Base-by-base conservation (phyloP, 768 basidiomycete genomes). In the Podaxis pistillaris region DNA sequence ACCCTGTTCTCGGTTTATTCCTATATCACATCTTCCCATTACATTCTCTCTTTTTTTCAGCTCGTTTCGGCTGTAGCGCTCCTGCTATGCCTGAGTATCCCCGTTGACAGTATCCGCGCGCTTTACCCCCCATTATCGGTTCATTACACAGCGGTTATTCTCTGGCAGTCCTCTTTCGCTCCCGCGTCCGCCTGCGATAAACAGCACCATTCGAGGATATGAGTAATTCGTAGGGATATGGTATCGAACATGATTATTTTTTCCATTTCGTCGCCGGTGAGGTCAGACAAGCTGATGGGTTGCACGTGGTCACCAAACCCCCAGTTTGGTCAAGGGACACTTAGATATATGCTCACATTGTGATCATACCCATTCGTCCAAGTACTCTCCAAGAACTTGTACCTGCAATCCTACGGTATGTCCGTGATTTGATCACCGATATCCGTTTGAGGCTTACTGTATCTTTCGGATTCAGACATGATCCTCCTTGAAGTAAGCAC, bases 401-500 rank as follows among this genome's bases (percentile, higher is more conserved):
- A 44, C 33, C 44, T 51, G 28, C 15, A 9, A 60, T 22, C 50
- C 3, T 33, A 36, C 51, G 59, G 59, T 52, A 30, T 13, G 59
- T 13, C 15, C 22, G 9, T 33, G 37, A 1, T 33, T n/a, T 44
- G 56, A 41, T 57, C 8, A 50, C 49, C 19, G 24, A 9, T 33
- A 8, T 33, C 26, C 4, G 13, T 11, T 46, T 13, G 13, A 22
- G 24, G 13, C 26, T 22, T 12, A 50, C 13, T 0, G 19, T 24
- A 9, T 28, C 37, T 15, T 62, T 19, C 30, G 50, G 24, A 13
- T 28, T 53, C 51, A 62, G 62, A 47, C 63, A 94, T 94, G 93
- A 94, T 94, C 74, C 81, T 94, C 33, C 87, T 94, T 67, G 93
- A 94, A 83, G 93, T 93, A 72, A 60, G 76, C 66, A 60, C 33